These are phyloP conservation scores for Claviceps humidiphila DNA, from an alignment of 2,329 filamentous ascomycete genomes.

Conservation along the genomic window DNA sequence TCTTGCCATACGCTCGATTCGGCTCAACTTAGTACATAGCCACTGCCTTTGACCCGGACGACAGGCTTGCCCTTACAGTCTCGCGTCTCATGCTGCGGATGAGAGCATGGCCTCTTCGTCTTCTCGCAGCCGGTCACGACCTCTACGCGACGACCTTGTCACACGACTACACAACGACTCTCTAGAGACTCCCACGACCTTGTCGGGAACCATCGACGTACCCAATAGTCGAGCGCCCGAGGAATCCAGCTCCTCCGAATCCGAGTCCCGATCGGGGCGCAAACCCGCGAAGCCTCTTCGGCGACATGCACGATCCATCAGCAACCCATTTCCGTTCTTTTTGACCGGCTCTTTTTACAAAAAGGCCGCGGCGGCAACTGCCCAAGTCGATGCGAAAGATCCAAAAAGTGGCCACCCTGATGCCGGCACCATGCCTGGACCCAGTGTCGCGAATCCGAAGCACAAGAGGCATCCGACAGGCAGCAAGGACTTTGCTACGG, in stretches of 20 bases:
- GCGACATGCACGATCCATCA: slow-evolving; percentile 46
- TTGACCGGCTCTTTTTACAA: slow-evolving; percentile 50
- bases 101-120: slow-evolving; percentile 20
- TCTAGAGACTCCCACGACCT: slow-evolving; percentile 18
- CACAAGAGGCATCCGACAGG: slow-evolving; percentile 21
- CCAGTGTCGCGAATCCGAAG: slow-evolving; percentile 9
- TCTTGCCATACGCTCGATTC: background rate
- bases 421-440: slow-evolving; percentile 10
- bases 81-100: background rate
- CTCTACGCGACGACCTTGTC: slow-evolving; percentile 19
- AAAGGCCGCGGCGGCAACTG: slow-evolving; percentile 25
- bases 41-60: background rate
- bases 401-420: slow-evolving; percentile 18
- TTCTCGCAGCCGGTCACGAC: slow-evolving; percentile 17
- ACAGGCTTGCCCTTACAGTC: background rate
- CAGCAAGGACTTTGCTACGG: slow-evolving; percentile 49
- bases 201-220: slow-evolving; percentile 15
- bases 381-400: slow-evolving; percentile 19
- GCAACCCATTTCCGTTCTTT: slow-evolving; percentile 64
- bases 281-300: slow-evolving; percentile 11
- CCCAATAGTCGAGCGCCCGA: slow-evolving; percentile 16
- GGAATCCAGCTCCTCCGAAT: slow-evolving; percentile 33
- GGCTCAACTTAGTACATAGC: background rate
- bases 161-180: slow-evolving; percentile 23
- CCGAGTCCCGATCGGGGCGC: slow-evolving; percentile 21